Percentiles rank a stretch among this genome's conserved stretches.
Evolutionary conservation across 768 basidiomycete species (phyloP).

Genomic region (Royoungia palumana): DNA sequence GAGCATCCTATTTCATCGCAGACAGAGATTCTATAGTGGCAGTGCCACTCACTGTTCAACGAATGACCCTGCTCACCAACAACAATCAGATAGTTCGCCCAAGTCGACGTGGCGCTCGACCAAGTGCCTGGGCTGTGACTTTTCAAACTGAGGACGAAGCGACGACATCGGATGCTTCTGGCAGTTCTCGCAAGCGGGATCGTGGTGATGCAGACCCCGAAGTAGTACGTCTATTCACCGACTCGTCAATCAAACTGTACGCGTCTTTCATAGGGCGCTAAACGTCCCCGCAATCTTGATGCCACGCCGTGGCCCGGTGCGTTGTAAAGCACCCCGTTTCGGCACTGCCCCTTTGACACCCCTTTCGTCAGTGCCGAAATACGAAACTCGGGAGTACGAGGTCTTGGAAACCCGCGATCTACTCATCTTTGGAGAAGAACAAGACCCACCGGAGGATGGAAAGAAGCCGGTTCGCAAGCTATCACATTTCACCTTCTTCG

Average conservation of each 20-base stretch:
- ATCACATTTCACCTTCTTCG: constrained; percentile 58
- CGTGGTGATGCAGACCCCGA: constrained; percentile 14
- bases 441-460: constrained; percentile 32
- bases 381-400: constrained; percentile 32
- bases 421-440: constrained; percentile 42
- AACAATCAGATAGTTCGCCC: constrained; percentile 1
- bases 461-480: constrained; percentile 57
- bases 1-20: background rate
- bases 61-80: too few relatives aligned
- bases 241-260: background rate
- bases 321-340: background rate
- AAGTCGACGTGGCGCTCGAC: constrained; percentile 35
- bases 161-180: constrained; percentile 20
- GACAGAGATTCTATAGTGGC: background rate
- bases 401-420: constrained; percentile 35
- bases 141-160: constrained; percentile 41
- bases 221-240: constrained; percentile 17
- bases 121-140: constrained; percentile 53
- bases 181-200: constrained; percentile 24
- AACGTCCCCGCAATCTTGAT: constrained; percentile 29
- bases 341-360: background rate
- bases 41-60: background rate
- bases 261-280: constrained; percentile 13
- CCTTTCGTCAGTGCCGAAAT: constrained; percentile 37
- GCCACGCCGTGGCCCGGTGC: constrained; percentile 13